Evolutionary conservation across 495 filamentous ascomycete species (phyloP).

Genomic region (Aspergillus incahuasiensis): DNA sequence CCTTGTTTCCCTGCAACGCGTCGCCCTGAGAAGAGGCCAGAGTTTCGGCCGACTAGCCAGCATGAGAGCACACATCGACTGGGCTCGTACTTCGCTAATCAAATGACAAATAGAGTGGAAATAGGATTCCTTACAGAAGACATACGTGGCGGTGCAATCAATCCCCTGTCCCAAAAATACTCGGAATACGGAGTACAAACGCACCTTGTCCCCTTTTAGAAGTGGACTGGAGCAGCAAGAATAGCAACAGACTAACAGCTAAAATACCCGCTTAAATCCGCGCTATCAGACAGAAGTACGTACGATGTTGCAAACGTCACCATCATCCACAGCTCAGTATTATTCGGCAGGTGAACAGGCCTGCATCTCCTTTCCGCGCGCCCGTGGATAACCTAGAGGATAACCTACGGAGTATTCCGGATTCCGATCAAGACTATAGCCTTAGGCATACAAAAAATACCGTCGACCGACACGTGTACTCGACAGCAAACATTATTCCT

Average conservation of each 20-base stretch:
- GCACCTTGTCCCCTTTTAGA: not conserved
- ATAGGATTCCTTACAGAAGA: not conserved
- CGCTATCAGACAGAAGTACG: slow-evolving; percentile 1
- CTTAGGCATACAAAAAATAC: not conserved
- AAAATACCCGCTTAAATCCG: not conserved
- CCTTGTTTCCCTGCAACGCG: not conserved
- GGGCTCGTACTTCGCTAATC: too few species aligned
- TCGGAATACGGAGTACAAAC: not conserved
- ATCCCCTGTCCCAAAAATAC: not conserved
- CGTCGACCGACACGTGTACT: not conserved
- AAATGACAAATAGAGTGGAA: too few species aligned
- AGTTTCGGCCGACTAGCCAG: not conserved
- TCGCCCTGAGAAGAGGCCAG: not conserved
- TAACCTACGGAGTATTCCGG: not conserved
- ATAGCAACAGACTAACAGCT: slow-evolving; percentile 1
- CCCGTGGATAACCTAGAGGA: not conserved
- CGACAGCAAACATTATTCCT: slow-evolving; percentile 1
- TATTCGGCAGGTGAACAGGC: not conserved
- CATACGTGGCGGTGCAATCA: not conserved
- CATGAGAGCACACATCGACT: not conserved
- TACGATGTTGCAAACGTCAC: slow-evolving; percentile 3
- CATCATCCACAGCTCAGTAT: not conserved
- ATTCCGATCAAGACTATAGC: too few species aligned
- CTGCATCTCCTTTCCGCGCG: not conserved
- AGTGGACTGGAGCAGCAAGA: not conserved